Evolutionary conservation across 306 rosid genomes (phyloP), one percentile per base, ranked within the genome.

Genomic region (Prosopis cineraria): DNA sequence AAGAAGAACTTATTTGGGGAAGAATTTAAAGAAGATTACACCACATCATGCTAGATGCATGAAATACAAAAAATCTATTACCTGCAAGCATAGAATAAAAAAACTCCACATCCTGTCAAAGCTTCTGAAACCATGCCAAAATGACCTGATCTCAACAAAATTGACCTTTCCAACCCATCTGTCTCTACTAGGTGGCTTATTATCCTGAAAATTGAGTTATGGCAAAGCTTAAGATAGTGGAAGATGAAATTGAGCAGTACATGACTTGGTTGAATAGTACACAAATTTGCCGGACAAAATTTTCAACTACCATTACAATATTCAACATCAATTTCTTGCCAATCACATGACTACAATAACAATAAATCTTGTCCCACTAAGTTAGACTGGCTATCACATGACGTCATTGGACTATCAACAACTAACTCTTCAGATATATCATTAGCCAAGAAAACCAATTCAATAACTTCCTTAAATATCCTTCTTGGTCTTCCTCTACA

Each of bases 101-200:
- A 95, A 95, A 80, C 93, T 78, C 98, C 98, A 95, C 98, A 95
- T 89, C 65, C 98, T 93, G 60, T 95, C 98, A 87, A 95, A 95
- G 89, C 98, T 95, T 91, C 98, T 86, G 85, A 92, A 95, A 77
- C 91, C 55, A 88, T 95, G 98, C 97, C 96, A 91, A 87, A 91
- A 95, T 44, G 98, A 89, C 81, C 98, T 87, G 78, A 95, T 92
- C 92, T 95, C 98, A 69, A 95, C 98, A 65, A 95, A 95, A 78
- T 92, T 91, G 33, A 81, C 98, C 86, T 95, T 95, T 80, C 98
- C 98, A 63, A 92, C 93, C 98, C 98, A 92, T 84, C 87, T 87
- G 85, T 88, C 97, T 75, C 72, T 83, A 58, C 74, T 59, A 55
- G 76, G 68, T 44, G 89, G 84, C 80, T 88, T 95, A 70, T 58